Conservation (phyloP, 306 rosid genomes). For the Senna siamea region DNA sequence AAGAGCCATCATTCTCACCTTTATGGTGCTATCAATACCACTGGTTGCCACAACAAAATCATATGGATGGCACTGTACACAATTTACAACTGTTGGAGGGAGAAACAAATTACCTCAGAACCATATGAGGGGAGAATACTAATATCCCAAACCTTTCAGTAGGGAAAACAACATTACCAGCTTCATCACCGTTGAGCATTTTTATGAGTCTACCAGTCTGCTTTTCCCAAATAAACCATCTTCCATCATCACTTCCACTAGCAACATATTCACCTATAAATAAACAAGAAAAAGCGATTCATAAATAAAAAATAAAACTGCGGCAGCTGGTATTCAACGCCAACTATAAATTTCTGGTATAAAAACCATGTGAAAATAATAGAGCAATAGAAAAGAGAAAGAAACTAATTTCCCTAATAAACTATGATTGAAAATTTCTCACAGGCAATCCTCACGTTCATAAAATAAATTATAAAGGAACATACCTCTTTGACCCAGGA, state of each 20-base stretch:
- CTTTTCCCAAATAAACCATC: slow-evolving; percentile 99
- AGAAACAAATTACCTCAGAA: slow-evolving; percentile 37
- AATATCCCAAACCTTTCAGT: slow-evolving; percentile 20
- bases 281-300: slow-evolving; percentile 32
- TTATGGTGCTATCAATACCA: slow-evolving; percentile 93
- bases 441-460: slow-evolving; percentile 8
- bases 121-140: slow-evolving; percentile 8
- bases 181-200: slow-evolving; percentile 83
- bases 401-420: neutral
- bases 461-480: slow-evolving; percentile 5
- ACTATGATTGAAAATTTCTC: neutral
- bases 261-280: slow-evolving; percentile 86
- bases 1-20: slow-evolving; percentile 56
- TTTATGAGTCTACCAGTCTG: slow-evolving; percentile 85
- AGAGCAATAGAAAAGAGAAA: neutral
- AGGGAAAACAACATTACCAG: slow-evolving; percentile 60
- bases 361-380: neutral
- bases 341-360: neutral
- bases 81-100: slow-evolving; percentile 77
- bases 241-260: slow-evolving; percentile 98
- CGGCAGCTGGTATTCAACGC: slow-evolving; percentile 20
- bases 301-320: slow-evolving; percentile 14
- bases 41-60: slow-evolving; percentile 96
- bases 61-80: slow-evolving; percentile 88
- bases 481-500: slow-evolving; percentile 95